Percentiles rank a stretch among this genome's conserved stretches.
Evolutionary conservation across 208 protist species (phyloP).

Genomic region (Leishmania arabica): DNA sequence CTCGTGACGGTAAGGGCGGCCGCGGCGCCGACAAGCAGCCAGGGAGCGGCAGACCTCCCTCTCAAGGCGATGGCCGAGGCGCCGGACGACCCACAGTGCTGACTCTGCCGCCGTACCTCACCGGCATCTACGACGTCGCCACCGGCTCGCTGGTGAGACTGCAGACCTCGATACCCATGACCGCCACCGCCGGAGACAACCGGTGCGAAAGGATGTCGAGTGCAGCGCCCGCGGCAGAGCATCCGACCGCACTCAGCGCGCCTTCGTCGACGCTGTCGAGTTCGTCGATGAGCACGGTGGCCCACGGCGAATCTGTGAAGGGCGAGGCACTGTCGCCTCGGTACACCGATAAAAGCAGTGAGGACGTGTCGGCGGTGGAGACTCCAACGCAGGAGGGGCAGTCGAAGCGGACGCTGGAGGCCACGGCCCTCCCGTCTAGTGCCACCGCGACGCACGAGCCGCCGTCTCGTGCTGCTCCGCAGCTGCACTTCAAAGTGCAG

Average conservation of each 20-base stretch:
- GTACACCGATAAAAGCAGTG: not conserved
- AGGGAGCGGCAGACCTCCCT: not conserved
- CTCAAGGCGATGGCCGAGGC: not conserved
- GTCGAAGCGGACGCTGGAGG: conserved; percentile 7
- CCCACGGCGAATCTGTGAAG: not conserved
- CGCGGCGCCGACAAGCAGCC: conserved; percentile 4
- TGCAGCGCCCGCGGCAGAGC: not conserved
- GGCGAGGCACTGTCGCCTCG: not conserved
- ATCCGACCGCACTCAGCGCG: not conserved
- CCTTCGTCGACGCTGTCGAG: not conserved
- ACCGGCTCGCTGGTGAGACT: conserved; percentile 73
- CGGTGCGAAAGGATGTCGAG: not conserved
- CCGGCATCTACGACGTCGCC: conserved; percentile 84
- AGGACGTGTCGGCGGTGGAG: not conserved
- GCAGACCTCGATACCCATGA: conserved; percentile 9
- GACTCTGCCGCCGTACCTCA: conserved; percentile 73
- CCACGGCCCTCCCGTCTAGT: conserved; percentile 1
- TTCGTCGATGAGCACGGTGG: not conserved
- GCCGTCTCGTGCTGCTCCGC: not conserved
- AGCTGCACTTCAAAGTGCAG: not conserved
- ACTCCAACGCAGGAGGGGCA: conserved; percentile 1
- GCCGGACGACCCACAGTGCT: conserved; percentile 14
- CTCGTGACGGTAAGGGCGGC: not conserved
- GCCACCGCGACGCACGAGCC: not conserved
- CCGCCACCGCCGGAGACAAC: not conserved